A percentile compares a stretch with the other conserved stretches of the same genome.
These are phyloP conservation scores for Haberlea rhodopensis DNA, from an alignment of 257 asterid genomes.

Conservation along the genomic window DNA sequence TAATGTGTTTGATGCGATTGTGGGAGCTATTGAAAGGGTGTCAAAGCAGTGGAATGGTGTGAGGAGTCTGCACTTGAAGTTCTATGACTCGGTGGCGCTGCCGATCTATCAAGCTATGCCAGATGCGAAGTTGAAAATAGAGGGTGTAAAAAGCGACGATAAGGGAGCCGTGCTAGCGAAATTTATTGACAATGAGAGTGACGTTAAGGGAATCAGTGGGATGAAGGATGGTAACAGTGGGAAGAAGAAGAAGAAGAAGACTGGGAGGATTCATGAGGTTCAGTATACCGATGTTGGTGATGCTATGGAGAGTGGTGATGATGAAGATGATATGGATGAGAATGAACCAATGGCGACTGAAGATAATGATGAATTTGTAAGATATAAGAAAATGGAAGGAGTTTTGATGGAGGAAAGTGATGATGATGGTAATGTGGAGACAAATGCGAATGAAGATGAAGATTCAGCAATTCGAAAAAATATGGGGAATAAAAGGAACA, in stretches of 20 bases:
- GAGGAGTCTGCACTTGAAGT: constrained; percentile 83
- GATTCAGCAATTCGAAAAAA: neutral
- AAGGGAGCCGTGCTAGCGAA: constrained; percentile 24
- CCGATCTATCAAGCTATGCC: constrained; percentile 86
- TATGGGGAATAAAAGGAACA: constrained; percentile 29
- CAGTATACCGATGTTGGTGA: constrained; percentile 71
- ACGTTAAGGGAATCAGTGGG: constrained; percentile 34
- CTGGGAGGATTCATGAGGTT: constrained; percentile 83
- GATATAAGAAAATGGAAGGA: constrained; percentile 19
- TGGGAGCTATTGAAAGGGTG: constrained; percentile 49
- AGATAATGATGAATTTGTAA: constrained; percentile 24
- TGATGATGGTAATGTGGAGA: constrained; percentile 13
- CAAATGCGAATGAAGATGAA: constrained; percentile 21
- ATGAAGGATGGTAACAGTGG: constrained; percentile 29
- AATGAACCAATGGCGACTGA: constrained; percentile 27
- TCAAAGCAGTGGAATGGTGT: constrained; percentile 82
- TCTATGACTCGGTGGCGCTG: constrained; percentile 66
- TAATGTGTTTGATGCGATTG: constrained; percentile 51
- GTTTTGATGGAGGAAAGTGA: constrained; percentile 12
- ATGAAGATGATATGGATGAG: constrained; percentile 32
- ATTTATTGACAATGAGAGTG: constrained; percentile 33
- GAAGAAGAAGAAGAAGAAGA: constrained; percentile 53
- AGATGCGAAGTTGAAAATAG: constrained; percentile 65
- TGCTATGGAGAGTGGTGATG: constrained; percentile 40
- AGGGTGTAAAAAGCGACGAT: constrained; percentile 42